Evolutionary conservation across 331 rosid species (phyloP), one percentile per base, ranked within the genome.

Genomic region (Spiraea crenata): DNA sequence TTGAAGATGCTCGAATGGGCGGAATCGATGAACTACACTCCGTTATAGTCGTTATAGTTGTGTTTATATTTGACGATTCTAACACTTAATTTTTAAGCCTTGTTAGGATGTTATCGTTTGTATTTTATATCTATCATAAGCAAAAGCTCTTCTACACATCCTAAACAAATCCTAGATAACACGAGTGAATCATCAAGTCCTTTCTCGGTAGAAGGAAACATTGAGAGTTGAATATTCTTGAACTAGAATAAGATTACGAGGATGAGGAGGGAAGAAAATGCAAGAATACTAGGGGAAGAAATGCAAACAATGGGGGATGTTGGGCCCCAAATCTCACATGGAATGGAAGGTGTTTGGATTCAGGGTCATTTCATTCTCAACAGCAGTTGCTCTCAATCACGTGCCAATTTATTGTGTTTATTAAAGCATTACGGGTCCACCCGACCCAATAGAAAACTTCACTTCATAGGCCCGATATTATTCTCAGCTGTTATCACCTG

Each of bases 241-340:
- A 25, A 56, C 6, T 37, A 15, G 60, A 31, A 34, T 51, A 1
- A 55, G 15, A 55, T 55, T 9, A 11, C 2, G 6, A 57, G 4
- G 10, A 57, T 34, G 9, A 4, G 41, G 42, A 31, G 9, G 31
- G 19, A 5, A 57, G 40, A 34, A 31, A 8, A 31, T 16, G 17
- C 19, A 6, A 58, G 12, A 10, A 4, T 9, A 11, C 35, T 16
- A 31, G 17, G 13, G 14, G 8, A 8, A 6, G 65, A n/a, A 20
- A 17, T 19, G 38, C 13, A 12, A 65, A 49, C 31, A 7, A 50
- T 35, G 71, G 51, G 48, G 42, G 4, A 63, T 8, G 7, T 3
- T 65, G 81, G 97, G 79, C 84, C 92, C 83, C 51, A 59, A 25
- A 71, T 84, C 95, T 86, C 97, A 92, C 96, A 86, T 92, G 98